These are phyloP conservation scores for Blastocystis sp. DNA, from an alignment of 352 stramenopile genomes.

Conservation along the genomic window DNA sequence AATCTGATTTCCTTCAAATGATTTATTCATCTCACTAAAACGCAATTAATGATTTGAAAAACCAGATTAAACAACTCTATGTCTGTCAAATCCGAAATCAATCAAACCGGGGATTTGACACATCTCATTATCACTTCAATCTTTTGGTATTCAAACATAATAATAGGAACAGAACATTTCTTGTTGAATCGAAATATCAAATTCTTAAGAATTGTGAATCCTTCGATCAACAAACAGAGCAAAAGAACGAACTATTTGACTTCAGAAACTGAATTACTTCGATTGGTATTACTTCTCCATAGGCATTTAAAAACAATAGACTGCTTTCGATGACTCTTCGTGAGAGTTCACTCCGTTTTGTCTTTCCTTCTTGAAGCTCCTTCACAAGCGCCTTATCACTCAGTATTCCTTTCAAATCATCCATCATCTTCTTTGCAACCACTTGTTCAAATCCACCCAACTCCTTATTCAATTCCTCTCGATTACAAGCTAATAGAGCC, in stretches of 20 bases:
- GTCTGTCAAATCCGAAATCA: too few species aligned
- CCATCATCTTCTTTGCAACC: slow-evolving; percentile 23
- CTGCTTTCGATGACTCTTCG: background rate
- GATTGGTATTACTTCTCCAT: slow-evolving; percentile 5
- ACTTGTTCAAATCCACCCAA: slow-evolving; percentile 25
- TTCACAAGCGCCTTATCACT: background rate
- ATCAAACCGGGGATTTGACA: too few species aligned
- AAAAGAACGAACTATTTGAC: slow-evolving; percentile 14
- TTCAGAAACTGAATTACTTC: background rate
- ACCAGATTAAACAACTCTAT: too few species aligned
- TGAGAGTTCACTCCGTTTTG: background rate
- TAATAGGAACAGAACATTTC: too few species aligned
- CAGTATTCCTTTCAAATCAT: background rate
- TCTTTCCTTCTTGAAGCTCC: background rate
- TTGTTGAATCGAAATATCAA: too few species aligned
- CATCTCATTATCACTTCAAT: too few species aligned
- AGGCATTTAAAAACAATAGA: slow-evolving; percentile 30
- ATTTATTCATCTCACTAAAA: too few species aligned
- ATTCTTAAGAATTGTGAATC: too few species aligned
- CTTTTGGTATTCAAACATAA: too few species aligned
- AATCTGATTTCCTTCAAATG: too few species aligned
- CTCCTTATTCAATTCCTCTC: background rate
- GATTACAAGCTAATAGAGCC: background rate
- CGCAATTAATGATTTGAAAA: too few species aligned
- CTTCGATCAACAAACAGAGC: background rate